phyloP scores from a whole-genome alignment of 2,329 filamentous ascomycete species.

The Didymella pomorum region DNA sequence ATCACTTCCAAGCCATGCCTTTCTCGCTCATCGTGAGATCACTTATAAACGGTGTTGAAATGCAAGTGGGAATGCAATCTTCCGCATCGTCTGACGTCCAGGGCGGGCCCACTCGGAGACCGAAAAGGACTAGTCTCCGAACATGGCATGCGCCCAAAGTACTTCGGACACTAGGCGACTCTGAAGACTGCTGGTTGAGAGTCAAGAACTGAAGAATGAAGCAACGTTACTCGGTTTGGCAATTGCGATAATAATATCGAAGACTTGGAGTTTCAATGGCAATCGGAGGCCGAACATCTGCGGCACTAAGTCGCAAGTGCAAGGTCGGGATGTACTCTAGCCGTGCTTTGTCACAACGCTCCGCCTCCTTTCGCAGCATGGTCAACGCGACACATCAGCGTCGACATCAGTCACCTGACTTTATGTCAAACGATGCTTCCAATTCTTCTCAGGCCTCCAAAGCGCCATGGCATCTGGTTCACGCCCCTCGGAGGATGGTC shows the following conservation, averaged over 20 bases:
- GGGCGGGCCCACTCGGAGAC: not conserved
- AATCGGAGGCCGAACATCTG: not conserved
- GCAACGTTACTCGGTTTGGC: not conserved
- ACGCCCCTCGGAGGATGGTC: not conserved
- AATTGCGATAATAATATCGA: not conserved
- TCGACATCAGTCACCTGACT: no score
- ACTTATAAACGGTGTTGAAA: not conserved
- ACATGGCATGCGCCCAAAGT: not conserved
- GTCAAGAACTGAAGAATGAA: not conserved
- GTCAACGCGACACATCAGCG: not conserved
- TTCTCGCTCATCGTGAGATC: not conserved
- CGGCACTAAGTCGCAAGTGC: not conserved
- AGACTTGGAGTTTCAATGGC: not conserved
- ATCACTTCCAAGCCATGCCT: not conserved
- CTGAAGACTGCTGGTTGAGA: not conserved
- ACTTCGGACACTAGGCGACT: conserved; percentile 4
- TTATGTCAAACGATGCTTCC: no score
- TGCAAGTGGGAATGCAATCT: not conserved
- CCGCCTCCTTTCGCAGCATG: not conserved
- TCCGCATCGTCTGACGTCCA: conserved; percentile 4
- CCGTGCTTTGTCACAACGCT: not conserved
- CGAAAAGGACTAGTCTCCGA: conserved; percentile 27
- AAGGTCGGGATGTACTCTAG: not conserved
- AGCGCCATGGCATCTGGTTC: not conserved
- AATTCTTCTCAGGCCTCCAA: not conserved